Evolutionary conservation across 2,329 filamentous ascomycete species (phyloP).

Genomic region (Fusarium buxicola): DNA sequence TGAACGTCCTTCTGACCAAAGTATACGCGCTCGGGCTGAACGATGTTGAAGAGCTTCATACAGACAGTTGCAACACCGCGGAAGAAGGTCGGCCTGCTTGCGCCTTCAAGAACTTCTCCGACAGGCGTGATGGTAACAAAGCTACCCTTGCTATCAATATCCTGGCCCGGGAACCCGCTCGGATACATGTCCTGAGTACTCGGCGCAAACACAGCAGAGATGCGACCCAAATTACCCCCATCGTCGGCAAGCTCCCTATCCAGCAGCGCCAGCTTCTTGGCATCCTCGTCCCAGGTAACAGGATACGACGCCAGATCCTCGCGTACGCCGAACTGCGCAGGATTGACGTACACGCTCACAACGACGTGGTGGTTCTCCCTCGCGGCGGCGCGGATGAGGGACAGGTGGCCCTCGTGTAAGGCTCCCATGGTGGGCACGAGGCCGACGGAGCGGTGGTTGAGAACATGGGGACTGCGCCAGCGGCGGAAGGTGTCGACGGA

Average conservation of each 20-base stretch:
- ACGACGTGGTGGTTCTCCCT: conserved; percentile 87
- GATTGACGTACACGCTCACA: conserved; percentile 95
- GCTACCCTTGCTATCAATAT: conserved; percentile 80
- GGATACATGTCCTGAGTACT: conserved; percentile 90
- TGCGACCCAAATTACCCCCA: conserved; percentile 70
- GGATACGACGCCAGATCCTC: conserved; percentile 94
- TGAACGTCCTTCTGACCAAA: conserved; percentile 99
- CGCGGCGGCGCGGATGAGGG: conserved; percentile 85
- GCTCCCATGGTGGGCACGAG: conserved; percentile 98
- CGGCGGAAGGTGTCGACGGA: conserved; percentile 77
- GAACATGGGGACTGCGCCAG: conserved; percentile 74
- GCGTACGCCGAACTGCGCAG: conserved; percentile 90
- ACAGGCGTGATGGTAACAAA: conserved; percentile 94
- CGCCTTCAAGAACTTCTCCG: conserved; percentile 83
- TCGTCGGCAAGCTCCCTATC: conserved; percentile 78
- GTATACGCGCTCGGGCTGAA: conserved; percentile 77
- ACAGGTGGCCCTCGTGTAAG: conserved; percentile 90
- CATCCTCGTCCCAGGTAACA: conserved; percentile 85
- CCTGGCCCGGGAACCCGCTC: conserved; percentile 77
- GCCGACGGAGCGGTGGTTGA: conserved; percentile 78
- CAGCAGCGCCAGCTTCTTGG: conserved; percentile 72
- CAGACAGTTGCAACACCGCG: conserved; percentile 95
- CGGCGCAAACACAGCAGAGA: conserved; percentile 89
- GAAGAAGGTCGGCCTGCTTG: conserved; percentile 92
- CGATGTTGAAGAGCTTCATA: conserved; percentile 75